Base-by-base conservation (phyloP, 176 grass and related monocot species). In the Ampelocalamus luodianensis region DNA sequence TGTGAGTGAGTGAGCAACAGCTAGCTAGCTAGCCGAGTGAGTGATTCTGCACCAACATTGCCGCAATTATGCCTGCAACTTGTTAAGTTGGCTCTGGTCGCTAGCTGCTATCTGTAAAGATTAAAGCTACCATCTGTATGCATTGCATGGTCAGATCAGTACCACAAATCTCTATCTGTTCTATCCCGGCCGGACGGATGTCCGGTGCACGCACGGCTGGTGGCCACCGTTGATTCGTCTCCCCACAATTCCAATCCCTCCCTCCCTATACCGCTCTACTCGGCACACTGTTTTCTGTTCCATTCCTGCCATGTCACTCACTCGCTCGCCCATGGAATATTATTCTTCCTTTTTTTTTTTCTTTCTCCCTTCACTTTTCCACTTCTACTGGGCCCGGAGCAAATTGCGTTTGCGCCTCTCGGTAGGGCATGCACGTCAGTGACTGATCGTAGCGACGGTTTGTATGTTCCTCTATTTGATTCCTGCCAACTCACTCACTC, bases 1-100 rank as follows among this genome's bases (percentile, higher is more conserved):
- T 27, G 15, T 10, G 22, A 87, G 79, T 10, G 22, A 87, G 86
- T 82, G 86, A 83, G 43, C 86, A 77, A 83, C 87, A 88, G 87
- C 87, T 88, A 20, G 26, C 29, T 18, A 36, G 32, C 79, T n/a
- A 32, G 5, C n/a, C 15, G 9, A 11, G 11, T 1, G 60, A 65
- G 27, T 51, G 29, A 53, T 68, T 17, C 44, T 53, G 78, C 37
- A 63, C 78, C 62, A 27, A 81, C 16, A 81, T 6, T 4, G 79
- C 65, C 9, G 38, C 66, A 69, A 20, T 1, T 20, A 68, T 9
- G 65, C 48, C 2, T 4, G 79, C 79, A 81, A 82, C 79, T 82
- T 71, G 79, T 50, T 5, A 0, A 43, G 66, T 71, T 56, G 79
- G n/a, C 50, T 29, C 64, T 34, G 37, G 32, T n/a, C 10, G 63